These are phyloP conservation scores for Musa acuminata DNA, from an alignment of 176 grass and related monocot genomes.

Conservation along the genomic window DNA sequence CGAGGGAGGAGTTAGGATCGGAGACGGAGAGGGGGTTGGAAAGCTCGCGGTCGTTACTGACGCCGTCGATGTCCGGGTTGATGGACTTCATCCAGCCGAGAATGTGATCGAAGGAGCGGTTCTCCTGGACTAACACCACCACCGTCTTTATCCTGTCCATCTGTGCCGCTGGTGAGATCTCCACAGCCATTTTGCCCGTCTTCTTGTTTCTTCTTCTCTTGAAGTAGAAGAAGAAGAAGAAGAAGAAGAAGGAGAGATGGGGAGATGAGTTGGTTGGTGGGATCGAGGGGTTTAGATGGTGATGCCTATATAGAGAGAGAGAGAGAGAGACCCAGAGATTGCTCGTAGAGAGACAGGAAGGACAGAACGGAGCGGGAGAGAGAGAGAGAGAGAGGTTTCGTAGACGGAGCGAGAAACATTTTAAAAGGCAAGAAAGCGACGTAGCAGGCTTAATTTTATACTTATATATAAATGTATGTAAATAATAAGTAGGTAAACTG, in stretches of 20 bases:
- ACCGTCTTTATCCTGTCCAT: slow-evolving; percentile 52
- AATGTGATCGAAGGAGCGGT: slow-evolving; percentile 93
- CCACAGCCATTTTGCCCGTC: neutral
- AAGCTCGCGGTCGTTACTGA: neutral
- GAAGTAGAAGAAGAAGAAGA: neutral
- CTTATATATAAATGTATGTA: no score
- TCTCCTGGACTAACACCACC: slow-evolving; percentile 71
- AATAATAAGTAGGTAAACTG: no score
- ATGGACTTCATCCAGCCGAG: slow-evolving; percentile 66
- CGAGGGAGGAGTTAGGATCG: neutral
- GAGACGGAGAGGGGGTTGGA: neutral
- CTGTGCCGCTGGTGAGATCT: neutral
- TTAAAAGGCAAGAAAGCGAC: no score
- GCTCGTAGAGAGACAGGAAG: no score
- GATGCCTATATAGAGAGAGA: neutral
- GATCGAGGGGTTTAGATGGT: neutral
- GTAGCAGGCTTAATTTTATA: no score
- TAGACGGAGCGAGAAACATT: no score
- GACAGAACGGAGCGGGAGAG: no score
- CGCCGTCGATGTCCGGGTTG: slow-evolving; percentile 54
- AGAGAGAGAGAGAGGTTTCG: no score
- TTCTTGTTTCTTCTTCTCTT: no score
- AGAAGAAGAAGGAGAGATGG: no score
- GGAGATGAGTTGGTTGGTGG: neutral
- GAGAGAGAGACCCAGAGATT: neutral